Conservation (phyloP, 768 basidiomycete genomes). For the Cyclocybe aegerita region DNA sequence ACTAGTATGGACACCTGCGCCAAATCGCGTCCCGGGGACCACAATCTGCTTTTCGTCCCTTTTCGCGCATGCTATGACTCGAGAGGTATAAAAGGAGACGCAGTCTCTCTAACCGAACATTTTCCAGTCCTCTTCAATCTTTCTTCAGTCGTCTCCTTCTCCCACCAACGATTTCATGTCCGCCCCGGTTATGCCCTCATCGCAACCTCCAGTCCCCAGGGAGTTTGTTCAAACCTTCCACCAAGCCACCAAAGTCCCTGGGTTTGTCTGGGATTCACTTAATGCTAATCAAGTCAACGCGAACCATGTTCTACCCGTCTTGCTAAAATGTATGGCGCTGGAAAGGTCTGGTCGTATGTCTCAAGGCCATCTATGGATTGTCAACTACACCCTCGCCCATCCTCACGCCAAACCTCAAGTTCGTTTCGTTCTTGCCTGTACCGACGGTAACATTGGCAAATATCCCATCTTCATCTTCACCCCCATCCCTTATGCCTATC, state of each 20-base stretch:
- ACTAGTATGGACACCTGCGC: too few species aligned
- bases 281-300: conserved; percentile 34
- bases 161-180: too few species aligned
- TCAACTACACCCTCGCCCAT: conserved; percentile 15
- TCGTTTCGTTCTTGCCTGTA: conserved; percentile 60
- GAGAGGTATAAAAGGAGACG: too few species aligned
- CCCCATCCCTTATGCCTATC: conserved; percentile 35
- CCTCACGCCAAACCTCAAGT: conserved; percentile 19
- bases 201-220: too few species aligned
- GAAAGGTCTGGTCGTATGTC: conserved; percentile 13
- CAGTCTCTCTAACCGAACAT: too few species aligned
- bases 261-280: conserved; percentile 34
- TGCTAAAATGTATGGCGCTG: conserved; percentile 23
- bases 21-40: too few species aligned
- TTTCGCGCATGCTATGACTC: too few species aligned
- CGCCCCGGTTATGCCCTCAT: too few species aligned
- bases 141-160: too few species aligned
- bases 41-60: too few species aligned
- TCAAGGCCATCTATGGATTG: conserved; percentile 34
- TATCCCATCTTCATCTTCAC: conserved; percentile 71
- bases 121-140: too few species aligned
- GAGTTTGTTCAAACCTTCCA: not conserved
- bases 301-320: conserved; percentile 40
- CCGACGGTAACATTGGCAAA: conserved; percentile 48
- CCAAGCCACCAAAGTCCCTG: conserved; percentile 31